phyloP scores from a whole-genome alignment of 1,139 yeast species.

The Scheffersomyces quercinus region DNA sequence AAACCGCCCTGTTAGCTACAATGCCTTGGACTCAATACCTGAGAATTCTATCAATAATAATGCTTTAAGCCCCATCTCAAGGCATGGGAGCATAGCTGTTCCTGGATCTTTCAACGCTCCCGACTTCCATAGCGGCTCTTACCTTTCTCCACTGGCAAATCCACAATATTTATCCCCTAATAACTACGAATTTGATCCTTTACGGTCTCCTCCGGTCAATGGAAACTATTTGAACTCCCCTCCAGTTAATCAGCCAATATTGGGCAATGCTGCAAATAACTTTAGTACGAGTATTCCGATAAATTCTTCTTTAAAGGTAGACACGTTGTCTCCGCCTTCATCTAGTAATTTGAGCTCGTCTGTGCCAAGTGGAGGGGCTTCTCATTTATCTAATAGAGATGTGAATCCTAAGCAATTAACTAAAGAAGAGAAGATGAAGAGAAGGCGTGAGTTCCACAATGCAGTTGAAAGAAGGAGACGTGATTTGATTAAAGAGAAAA shows the following conservation, averaged over 20 bases:
- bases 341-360: constrained; percentile 25
- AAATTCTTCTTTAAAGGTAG: constrained; percentile 18
- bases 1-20: constrained; percentile 23
- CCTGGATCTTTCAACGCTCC: constrained; percentile 19
- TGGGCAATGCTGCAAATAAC: constrained; percentile 15
- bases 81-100: constrained; percentile 35
- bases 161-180: constrained; percentile 17
- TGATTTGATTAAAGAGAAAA: constrained; percentile 73
- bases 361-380: constrained; percentile 20
- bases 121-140: constrained; percentile 12
- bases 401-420: constrained; percentile 44
- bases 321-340: constrained; percentile 28
- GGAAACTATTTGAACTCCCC: constrained; percentile 39
- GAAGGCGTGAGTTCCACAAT: constrained; percentile 77
- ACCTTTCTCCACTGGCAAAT: constrained; percentile 15
- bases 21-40: constrained; percentile 34
- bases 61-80: constrained; percentile 32
- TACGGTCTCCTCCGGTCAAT: constrained; percentile 29
- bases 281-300: constrained; percentile 33
- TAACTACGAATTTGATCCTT: constrained; percentile 26
- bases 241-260: constrained; percentile 22
- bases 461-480: constrained; percentile 81
- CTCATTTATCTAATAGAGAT: constrained; percentile 8
- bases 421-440: constrained; percentile 68
- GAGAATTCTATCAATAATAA: constrained; percentile 24